phyloP scores from a whole-genome alignment of 176 grass and related monocot species.

The Zea luxurians region DNA sequence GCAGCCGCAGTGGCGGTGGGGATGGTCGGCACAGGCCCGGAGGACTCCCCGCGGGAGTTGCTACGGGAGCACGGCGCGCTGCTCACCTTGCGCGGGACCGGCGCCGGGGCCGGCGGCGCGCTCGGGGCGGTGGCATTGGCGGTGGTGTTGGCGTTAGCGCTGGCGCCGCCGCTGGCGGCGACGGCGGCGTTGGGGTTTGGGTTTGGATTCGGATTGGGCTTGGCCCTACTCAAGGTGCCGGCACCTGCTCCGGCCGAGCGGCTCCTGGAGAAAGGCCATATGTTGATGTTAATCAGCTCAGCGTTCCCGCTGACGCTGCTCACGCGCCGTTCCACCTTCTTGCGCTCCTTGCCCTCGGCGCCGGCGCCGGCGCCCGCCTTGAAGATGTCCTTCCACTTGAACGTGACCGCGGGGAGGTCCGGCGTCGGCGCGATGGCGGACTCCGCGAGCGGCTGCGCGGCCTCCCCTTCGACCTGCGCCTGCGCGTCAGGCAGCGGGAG shows the following conservation, averaged over 20 bases:
- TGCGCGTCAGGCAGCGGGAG: neutral
- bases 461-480: neutral
- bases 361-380: constrained; percentile 31
- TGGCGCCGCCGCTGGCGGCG: neutral
- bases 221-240: constrained; percentile 30
- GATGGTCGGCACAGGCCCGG: constrained; percentile 8
- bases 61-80: constrained; percentile 95
- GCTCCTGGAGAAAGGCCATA: constrained; percentile 95
- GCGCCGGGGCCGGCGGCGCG: neutral
- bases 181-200: neutral
- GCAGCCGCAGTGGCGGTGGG: neutral
- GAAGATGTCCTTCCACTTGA: constrained; percentile 87
- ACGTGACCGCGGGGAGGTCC: constrained; percentile 50
- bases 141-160: neutral
- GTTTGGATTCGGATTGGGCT: neutral
- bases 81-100: constrained; percentile 50
- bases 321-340: constrained; percentile 50
- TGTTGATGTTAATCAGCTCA: constrained; percentile 93
- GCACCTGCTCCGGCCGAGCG: constrained; percentile 59
- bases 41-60: constrained; percentile 86
- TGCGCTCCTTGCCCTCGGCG: constrained; percentile 51
- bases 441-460: constrained; percentile 36
- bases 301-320: constrained; percentile 61
- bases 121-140: neutral
- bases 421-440: constrained; percentile 31